Conservation (phyloP, 2,329 filamentous ascomycete genomes). For the Cladosporium velox region DNA sequence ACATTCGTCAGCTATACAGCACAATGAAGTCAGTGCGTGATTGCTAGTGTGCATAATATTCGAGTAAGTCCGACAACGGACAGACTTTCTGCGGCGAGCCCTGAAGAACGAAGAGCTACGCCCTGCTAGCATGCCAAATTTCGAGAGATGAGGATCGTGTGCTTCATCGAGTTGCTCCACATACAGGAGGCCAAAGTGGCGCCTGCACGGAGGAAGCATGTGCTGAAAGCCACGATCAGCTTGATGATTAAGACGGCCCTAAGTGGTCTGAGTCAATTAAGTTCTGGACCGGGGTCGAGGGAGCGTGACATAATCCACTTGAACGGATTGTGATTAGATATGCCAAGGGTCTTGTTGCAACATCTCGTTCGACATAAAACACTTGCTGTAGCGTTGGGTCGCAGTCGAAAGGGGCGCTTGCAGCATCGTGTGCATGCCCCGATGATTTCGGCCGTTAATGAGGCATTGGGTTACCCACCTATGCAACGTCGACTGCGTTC, state of each 20-base stretch:
- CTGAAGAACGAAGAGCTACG: too few relatives aligned
- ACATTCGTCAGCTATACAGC: not conserved
- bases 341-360: not conserved
- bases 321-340: not conserved
- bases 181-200: not conserved
- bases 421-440: not conserved
- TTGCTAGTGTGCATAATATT: not conserved
- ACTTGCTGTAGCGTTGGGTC: not conserved
- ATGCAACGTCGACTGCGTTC: not conserved
- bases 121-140: not conserved
- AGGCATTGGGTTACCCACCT: not conserved
- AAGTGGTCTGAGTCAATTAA: not conserved
- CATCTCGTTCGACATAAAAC: not conserved
- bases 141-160: not conserved
- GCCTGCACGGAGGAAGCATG: not conserved
- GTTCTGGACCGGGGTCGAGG: not conserved
- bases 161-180: not conserved
- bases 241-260: not conserved
- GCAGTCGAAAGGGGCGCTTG: not conserved
- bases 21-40: not conserved
- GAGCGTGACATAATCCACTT: not conserved
- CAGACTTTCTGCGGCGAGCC: not conserved
- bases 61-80: not conserved
- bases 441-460: not conserved
- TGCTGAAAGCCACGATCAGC: slow-evolving; percentile 1